Evolutionary conservation across 2,329 filamentous ascomycete genomes (phyloP), one percentile per base, ranked within the genome.

Genomic region (Penicillium corylophilum): DNA sequence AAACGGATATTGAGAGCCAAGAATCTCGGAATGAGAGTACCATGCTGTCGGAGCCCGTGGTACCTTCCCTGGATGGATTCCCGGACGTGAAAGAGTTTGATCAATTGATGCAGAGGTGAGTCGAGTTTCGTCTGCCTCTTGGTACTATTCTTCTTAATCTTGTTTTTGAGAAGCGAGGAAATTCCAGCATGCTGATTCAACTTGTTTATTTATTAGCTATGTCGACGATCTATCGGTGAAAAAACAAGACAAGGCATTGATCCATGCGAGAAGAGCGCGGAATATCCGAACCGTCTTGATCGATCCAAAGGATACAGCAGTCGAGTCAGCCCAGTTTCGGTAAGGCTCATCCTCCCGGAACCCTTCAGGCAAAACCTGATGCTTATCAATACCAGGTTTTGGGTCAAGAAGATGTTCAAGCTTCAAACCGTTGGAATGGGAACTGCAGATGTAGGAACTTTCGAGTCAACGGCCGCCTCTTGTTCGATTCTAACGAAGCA

Each of bases 391-490:
- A 40, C 39, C 54, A 78, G 77, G 42, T 79, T 79, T 54, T 79
- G 77, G 77, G 77, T 77, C 22, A 79, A 79, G 58, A 79, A 79
- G 59, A 79, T 79, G 77, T 79, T 79, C 59, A 74, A 74, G 46
- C 68, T 79, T 38, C 69, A 75, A 49, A 63, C 70, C 31, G 64
- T 70, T 39, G 75, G 74, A 18, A 60, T 64, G 26, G 69, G 67
- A 45, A 64, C 66, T 46, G 63, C 68, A 36, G 67, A 73, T 60
- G 74, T 77, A 60, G 73, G 15, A 6, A 18, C 10, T 16, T 23
- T 15, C n/a, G 2, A 18, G 12, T 29, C 13, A 31, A 12, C 41
- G n/a, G 13, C 1, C 23, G 16, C 26, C 8, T 33, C 18, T 10
- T 22, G 6, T 35, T 8, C 28, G 5, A 20, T 45, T 35, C 51